These are phyloP conservation scores for Trichoderma erinaceum DNA, from an alignment of 495 filamentous ascomycete species.

Conservation along the genomic window DNA sequence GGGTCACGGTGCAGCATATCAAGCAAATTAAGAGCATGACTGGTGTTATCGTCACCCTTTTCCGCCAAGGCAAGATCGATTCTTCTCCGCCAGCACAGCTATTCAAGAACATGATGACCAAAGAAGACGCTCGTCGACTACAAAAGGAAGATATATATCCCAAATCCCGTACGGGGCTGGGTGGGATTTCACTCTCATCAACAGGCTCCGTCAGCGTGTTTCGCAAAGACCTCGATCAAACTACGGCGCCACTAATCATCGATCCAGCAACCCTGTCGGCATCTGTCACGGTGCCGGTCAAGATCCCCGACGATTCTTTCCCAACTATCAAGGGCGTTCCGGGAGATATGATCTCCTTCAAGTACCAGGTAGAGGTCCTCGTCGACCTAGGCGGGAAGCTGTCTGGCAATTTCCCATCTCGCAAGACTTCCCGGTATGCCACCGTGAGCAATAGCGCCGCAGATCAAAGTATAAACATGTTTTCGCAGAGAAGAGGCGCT, in stretches of 20 bases:
- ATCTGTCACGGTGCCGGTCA: conserved; percentile 69
- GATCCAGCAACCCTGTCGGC: conserved; percentile 72
- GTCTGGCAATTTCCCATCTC: conserved; percentile 46
- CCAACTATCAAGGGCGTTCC: conserved; percentile 87
- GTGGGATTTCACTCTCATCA: conserved; percentile 73
- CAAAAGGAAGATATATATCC: conserved; percentile 84
- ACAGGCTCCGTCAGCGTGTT: conserved; percentile 79
- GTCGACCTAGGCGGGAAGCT: conserved; percentile 87
- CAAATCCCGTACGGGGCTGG: conserved; percentile 61
- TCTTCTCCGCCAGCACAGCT: conserved; percentile 61
- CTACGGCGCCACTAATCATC: conserved; percentile 77
- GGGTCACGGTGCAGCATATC: conserved; percentile 75
- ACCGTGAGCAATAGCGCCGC: conserved; percentile 20
- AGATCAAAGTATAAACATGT: conserved; percentile 28
- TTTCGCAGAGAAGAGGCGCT: conserved; percentile 58
- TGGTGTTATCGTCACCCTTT: conserved; percentile 88
- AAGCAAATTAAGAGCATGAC: conserved; percentile 83
- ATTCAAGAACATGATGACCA: conserved; percentile 52
- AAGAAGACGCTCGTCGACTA: conserved; percentile 49
- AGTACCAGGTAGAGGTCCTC: conserved; percentile 87
- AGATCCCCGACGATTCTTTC: conserved; percentile 85
- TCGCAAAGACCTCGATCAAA: conserved; percentile 86
- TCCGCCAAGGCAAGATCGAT: conserved; percentile 87
- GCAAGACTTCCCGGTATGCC: conserved; percentile 29
- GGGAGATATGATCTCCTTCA: conserved; percentile 86